A percentile compares a stretch with the other conserved stretches of the same genome.
These are phyloP conservation scores for Lecanicillium sp. DNA, from an alignment of 2,329 filamentous ascomycete genomes.

Conservation along the genomic window DNA sequence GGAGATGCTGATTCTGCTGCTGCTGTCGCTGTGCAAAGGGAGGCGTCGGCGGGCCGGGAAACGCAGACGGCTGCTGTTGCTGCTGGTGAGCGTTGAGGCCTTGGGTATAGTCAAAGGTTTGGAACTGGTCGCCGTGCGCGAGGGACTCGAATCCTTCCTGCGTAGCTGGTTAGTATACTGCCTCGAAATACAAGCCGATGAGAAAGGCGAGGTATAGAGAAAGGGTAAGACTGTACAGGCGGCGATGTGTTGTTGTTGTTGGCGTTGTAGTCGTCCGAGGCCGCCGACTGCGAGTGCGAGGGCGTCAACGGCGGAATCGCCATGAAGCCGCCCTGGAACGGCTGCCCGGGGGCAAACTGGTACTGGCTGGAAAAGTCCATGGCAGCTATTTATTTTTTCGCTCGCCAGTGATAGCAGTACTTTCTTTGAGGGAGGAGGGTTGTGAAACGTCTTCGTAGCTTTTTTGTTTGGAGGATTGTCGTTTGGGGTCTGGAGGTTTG, in stretches of 20 bases:
- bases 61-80: constrained; percentile 15
- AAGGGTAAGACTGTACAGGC: constrained; percentile 30
- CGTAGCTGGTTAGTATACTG: constrained; percentile 20
- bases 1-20: constrained; percentile 6
- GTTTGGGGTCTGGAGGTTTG: too few species aligned
- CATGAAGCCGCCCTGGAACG: constrained; percentile 47
- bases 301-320: constrained; percentile 46
- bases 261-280: constrained; percentile 43
- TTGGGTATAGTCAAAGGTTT: constrained; percentile 34
- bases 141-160: constrained; percentile 45
- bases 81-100: constrained; percentile 27
- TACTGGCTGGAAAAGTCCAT: constrained; percentile 48
- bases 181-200: constrained; percentile 24
- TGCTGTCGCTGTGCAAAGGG: constrained; percentile 26
- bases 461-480: too few species aligned
- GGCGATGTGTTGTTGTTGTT: constrained; percentile 42
- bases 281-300: constrained; percentile 46
- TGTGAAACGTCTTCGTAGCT: too few species aligned
- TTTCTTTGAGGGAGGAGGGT: too few species aligned
- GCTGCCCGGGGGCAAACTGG: constrained; percentile 39
- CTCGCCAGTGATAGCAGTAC: too few species aligned
- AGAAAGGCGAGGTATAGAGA: constrained; percentile 21
- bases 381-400: constrained; percentile 4
- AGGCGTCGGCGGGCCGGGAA: constrained; percentile 42
- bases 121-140: constrained; percentile 40